Base-by-base conservation (phyloP, 2,329 filamentous ascomycete genomes). In the Sporothrix inflata region DNA sequence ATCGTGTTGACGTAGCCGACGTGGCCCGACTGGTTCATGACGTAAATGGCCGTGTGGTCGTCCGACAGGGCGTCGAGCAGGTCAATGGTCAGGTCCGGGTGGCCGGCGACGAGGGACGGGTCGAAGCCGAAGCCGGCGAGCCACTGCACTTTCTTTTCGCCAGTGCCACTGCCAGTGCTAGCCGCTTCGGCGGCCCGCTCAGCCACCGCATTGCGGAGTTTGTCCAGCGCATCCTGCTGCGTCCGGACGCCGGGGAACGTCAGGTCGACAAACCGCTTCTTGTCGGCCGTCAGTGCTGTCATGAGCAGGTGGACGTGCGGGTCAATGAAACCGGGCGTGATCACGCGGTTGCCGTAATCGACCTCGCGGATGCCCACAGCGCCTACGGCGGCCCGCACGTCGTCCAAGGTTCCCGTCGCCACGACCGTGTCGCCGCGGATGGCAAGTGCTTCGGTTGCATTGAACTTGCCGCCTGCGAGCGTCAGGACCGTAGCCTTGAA, bases 1-100 rank as follows among this genome's bases (percentile, higher is more conserved):
- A 55, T 38, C n/a, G 73, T 24, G 68, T 71, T 74, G 16, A 72
- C 27, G 21, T 74, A 74, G 11, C 9, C 73, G 2, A 74, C 71
- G 47, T 74, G 73, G 42, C 73, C 70, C 1, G 73, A 74, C 55
- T 74, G 70, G 68, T 72, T 74, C n/a, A 72, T 2, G 11, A 72
- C 63, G 7, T 71, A 63, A 21, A 74, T 55, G 42, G 73, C 70
- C 16, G 34, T 69, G 3, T n/a, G n/a, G 8, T 27, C 84, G 74
- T 80, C 82, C 21, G 85, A 84, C 9, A 83, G 79, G 60, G 85
- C 84, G 73, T 82, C 85, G 66, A 85, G 78, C 51, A 86, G 83
- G 77, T 86, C 84, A 47, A 81, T 76, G 30, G 81, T 76, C 53
- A 78, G 72, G 71, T 78, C 76, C 0, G 73, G 70, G 63, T 74